Evolutionary conservation across 495 filamentous ascomycete species (phyloP).

Genomic region (Aspergillus ostianus): DNA sequence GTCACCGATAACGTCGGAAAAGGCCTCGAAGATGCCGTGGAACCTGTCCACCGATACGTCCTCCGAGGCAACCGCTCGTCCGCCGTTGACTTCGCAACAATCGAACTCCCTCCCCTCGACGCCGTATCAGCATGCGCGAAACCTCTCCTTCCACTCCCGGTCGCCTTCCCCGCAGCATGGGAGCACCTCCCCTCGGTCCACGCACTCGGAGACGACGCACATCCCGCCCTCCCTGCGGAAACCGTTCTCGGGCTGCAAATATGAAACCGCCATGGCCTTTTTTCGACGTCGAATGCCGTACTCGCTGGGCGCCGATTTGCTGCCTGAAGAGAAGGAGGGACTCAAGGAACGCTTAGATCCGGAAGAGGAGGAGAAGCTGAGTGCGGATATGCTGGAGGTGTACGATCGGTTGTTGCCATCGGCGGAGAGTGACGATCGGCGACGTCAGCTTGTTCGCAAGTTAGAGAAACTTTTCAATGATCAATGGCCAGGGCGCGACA

Average conservation of each 20-base stretch:
- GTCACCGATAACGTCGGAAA: conserved; percentile 43
- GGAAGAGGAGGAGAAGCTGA: conserved; percentile 75
- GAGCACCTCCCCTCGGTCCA: conserved; percentile 85
- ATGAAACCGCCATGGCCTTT: conserved; percentile 72
- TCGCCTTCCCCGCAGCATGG: conserved; percentile 80
- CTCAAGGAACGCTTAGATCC: conserved; percentile 66
- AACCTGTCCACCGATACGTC: conserved; percentile 37
- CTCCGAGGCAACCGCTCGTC: conserved; percentile 36
- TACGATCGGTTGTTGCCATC: conserved; percentile 85
- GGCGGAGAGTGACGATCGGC: conserved; percentile 69
- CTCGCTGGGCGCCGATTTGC: conserved; percentile 70
- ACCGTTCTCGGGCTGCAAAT: conserved; percentile 66
- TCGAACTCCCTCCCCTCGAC: conserved; percentile 94
- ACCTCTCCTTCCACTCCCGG: conserved; percentile 78
- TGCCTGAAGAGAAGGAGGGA: conserved; percentile 64
- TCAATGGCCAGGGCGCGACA: conserved; percentile 88
- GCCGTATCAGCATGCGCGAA: conserved; percentile 82
- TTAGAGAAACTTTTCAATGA: conserved; percentile 81
- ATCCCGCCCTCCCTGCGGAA: conserved; percentile 64
- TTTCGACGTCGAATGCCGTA: conserved; percentile 88
- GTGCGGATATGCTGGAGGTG: conserved; percentile 74
- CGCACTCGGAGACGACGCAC: conserved; percentile 82
- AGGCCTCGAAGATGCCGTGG: conserved; percentile 45
- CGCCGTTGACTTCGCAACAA: conserved; percentile 57
- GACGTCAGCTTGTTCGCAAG: conserved; percentile 76